Evolutionary conservation across 2,329 filamentous ascomycete species (phyloP).

Genomic region (Talaromyces sp.): DNA sequence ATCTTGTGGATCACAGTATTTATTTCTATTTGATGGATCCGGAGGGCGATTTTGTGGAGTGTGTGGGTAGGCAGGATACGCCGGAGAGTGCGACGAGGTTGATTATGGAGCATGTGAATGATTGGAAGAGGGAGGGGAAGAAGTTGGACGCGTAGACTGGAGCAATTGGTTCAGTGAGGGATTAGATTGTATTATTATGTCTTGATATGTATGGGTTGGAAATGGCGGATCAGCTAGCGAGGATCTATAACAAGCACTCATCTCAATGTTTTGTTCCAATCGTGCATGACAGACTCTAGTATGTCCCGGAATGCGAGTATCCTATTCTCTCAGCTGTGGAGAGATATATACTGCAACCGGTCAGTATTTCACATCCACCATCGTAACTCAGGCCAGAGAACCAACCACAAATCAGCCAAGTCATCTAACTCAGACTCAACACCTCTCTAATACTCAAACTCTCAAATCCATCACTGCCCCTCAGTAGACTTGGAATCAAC

Average conservation of each 20-base stretch:
- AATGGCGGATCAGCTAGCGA: constrained; percentile 26
- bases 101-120: constrained; percentile 81
- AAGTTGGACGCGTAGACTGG: too few relatives aligned
- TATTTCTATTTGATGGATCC: constrained; percentile 99
- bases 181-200: constrained; percentile 7
- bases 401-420: not conserved
- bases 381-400: not conserved
- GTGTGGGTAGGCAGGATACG: constrained; percentile 89
- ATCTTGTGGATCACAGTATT: constrained; percentile 96
- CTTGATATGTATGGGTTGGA: not conserved
- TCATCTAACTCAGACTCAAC: too few relatives aligned
- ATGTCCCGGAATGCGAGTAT: not conserved
- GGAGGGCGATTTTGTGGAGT: constrained; percentile 96
- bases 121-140: constrained; percentile 61
- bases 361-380: not conserved
- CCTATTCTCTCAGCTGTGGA: not conserved
- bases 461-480: not conserved
- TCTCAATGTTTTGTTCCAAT: not conserved
- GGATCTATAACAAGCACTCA: constrained; percentile 29
- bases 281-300: not conserved
- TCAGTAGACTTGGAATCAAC: not conserved
- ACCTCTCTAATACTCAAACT: not conserved
- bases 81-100: constrained; percentile 80
- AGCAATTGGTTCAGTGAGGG: too few relatives aligned
- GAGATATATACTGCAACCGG: not conserved